Conservation (phyloP, 306 rosid genomes). For the Prunus fruticosa region DNA sequence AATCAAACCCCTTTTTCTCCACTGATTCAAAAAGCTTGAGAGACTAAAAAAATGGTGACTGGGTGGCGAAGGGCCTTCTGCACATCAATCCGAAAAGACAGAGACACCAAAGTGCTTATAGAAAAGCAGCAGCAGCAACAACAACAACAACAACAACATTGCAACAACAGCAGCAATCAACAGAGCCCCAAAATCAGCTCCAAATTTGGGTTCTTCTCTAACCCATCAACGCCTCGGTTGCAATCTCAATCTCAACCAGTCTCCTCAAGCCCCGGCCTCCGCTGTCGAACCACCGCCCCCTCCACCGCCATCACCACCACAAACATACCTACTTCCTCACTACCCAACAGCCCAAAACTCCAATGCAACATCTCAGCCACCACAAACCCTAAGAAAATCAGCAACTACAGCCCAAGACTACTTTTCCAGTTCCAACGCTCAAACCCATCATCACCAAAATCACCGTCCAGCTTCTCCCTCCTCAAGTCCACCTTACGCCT, state of each 20-base stretch:
- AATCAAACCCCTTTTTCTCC: not conserved
- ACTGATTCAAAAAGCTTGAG: not conserved
- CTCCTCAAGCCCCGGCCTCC: conserved; percentile 48
- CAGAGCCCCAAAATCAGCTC: conserved; percentile 60
- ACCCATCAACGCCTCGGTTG: conserved; percentile 74
- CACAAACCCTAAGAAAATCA: conserved; percentile 25
- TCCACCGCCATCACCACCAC: conserved; percentile 17
- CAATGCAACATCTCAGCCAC: conserved; percentile 45
- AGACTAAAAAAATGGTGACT: conserved; percentile 48
- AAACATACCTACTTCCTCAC: conserved; percentile 41
- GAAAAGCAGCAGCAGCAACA: conserved; percentile 40
- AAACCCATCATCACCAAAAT: conserved; percentile 72
- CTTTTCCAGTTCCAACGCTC: conserved; percentile 41
- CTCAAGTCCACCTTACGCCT: conserved; percentile 64
- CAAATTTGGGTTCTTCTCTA: conserved; percentile 82
- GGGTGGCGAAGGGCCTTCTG: conserved; percentile 99
- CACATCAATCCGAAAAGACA: conserved; percentile 72
- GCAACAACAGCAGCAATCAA: conserved; percentile 12
- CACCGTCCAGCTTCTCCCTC: conserved; percentile 82
- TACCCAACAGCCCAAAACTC: conserved; percentile 73
- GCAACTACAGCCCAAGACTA: conserved; percentile 38
- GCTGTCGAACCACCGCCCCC: conserved; percentile 62
- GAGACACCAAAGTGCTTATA: conserved; percentile 32
- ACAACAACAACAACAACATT: conserved; percentile 19
- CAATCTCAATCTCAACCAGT: conserved; percentile 57